A percentile compares a stretch with the other conserved stretches of the same genome.
Conservation (phyloP, 2,329 filamentous ascomycete genomes). For the Pseudogymnoascus sp. region DNA sequence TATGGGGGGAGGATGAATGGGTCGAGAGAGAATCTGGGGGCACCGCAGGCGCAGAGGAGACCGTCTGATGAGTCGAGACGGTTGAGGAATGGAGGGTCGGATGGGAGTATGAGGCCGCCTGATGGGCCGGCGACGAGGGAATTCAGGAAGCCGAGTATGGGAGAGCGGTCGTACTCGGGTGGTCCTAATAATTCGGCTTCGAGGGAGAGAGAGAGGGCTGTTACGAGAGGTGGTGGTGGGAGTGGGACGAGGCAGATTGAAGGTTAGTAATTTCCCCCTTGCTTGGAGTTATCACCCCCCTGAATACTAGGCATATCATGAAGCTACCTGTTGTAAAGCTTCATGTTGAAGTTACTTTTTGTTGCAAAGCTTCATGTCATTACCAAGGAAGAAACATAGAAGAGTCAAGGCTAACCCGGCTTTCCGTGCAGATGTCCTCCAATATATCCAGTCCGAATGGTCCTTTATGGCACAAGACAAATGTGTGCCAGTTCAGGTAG, state of each 20-base stretch:
- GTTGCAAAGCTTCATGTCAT: neutral
- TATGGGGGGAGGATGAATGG: conserved; percentile 1
- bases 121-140: neutral
- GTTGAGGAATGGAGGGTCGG: neutral
- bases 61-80: neutral
- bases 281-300: neutral
- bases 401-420: neutral
- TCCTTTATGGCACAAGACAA: conserved; percentile 81
- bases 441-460: conserved; percentile 84
- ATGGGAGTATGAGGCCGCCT: neutral
- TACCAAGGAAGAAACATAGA: neutral
- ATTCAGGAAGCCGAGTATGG: conserved; percentile 1
- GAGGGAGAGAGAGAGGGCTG: neutral
- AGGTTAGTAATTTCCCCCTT: conserved; percentile 7
- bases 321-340: neutral
- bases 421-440: conserved; percentile 46
- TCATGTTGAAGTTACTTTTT: neutral
- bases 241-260: conserved; percentile 14
- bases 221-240: conserved; percentile 6
- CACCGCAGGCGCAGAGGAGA: neutral
- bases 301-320: neutral
- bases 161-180: neutral
- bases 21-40: conserved; percentile 4
- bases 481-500: conserved; percentile 87
- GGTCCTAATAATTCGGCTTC: neutral